Evolutionary conservation across 192 early-diverging fungal genomes (phyloP).

Genomic region (Coemansia sp.): DNA sequence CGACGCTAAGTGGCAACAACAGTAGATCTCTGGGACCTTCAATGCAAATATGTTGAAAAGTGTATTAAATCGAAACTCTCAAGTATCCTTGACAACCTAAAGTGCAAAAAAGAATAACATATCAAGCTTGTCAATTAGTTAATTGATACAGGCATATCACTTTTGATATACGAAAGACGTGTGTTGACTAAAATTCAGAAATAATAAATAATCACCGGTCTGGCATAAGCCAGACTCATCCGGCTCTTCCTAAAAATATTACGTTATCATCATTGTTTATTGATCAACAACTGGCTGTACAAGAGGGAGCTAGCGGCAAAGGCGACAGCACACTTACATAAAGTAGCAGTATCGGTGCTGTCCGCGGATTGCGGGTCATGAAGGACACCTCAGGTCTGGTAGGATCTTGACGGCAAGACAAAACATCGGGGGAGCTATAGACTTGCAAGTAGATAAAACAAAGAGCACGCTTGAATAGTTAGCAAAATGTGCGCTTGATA

Average conservation of each 20-base stretch:
- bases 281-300: not conserved
- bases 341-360: slow-evolving; percentile 8
- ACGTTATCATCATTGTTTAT: slow-evolving; percentile 15
- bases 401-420: not conserved
- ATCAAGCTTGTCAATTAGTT: not conserved
- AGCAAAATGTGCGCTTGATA: not conserved
- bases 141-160: not conserved
- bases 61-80: not conserved
- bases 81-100: not conserved
- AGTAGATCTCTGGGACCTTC: not conserved
- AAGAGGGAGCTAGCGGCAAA: not conserved
- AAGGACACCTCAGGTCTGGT: not conserved
- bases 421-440: not conserved
- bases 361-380: not conserved
- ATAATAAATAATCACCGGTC: slow-evolving; percentile 16
- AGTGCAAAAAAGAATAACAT: not conserved
- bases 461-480: not conserved
- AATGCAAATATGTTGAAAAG: not conserved
- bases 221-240: slow-evolving; percentile 19
- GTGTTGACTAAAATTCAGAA: not conserved
- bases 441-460: not conserved
- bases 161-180: not conserved
- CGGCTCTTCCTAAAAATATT: slow-evolving; percentile 26
- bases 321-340: slow-evolving; percentile 12
- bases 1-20: not conserved